Percentiles rank a stretch among this genome's conserved stretches.
phyloP scores from a whole-genome alignment of 2,329 filamentous ascomycete species.

The Xylariomycetidae sp. region DNA sequence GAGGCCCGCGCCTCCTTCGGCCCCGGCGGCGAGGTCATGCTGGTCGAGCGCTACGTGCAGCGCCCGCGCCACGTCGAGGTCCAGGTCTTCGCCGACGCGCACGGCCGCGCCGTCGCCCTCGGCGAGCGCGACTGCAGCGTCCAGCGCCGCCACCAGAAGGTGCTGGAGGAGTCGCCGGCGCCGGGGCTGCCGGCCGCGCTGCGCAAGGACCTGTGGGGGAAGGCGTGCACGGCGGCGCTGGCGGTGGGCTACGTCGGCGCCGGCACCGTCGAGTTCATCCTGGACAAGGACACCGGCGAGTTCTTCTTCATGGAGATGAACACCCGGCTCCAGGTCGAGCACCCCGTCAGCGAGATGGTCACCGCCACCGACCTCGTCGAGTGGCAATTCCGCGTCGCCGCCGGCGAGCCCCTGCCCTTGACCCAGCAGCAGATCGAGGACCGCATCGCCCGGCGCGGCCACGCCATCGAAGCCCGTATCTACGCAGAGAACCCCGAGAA shows the following conservation, averaged over 20 bases:
- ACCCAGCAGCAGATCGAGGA: constrained; percentile 61
- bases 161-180: constrained; percentile 82
- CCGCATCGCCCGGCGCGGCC: constrained; percentile 68
- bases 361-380: constrained; percentile 73
- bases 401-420: constrained; percentile 50
- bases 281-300: constrained; percentile 72
- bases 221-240: constrained; percentile 59
- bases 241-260: constrained; percentile 85
- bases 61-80: constrained; percentile 82
- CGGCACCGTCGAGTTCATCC: constrained; percentile 85
- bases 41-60: constrained; percentile 78
- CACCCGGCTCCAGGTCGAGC: constrained; percentile 90
- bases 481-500: constrained; percentile 92
- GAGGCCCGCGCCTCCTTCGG: constrained; percentile 77
- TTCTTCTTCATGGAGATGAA: constrained; percentile 85
- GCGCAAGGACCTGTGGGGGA: constrained; percentile 57
- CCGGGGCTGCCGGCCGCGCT: constrained; percentile 57
- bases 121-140: constrained; percentile 86
- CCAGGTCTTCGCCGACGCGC: constrained; percentile 79
- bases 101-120: constrained; percentile 73
- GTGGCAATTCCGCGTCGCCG: constrained; percentile 83
- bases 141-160: constrained; percentile 83
- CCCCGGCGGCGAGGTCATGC: constrained; percentile 70
- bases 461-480: constrained; percentile 91
- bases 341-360: constrained; percentile 76